phyloP scores from a whole-genome alignment of 345 rosid genomes.

The Gossypium australe region DNA sequence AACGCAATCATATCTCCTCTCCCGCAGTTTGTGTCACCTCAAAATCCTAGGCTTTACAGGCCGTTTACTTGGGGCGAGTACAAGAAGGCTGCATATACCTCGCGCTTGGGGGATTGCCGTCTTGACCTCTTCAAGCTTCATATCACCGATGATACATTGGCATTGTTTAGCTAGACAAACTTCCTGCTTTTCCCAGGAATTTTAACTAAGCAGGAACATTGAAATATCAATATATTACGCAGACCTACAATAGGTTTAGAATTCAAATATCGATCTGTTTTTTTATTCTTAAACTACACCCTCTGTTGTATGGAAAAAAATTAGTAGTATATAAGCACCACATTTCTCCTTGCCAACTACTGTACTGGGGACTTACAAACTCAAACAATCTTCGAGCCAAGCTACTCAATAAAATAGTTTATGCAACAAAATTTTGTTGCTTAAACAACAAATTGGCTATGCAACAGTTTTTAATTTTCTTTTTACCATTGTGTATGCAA shows the following conservation, averaged over 20 bases:
- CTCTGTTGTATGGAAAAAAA: too few relatives aligned
- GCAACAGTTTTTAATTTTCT: too few relatives aligned
- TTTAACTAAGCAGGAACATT: not conserved
- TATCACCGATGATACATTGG: conserved; percentile 1
- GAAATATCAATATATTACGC: not conserved
- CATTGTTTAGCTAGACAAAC: not conserved
- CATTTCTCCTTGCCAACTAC: too few relatives aligned
- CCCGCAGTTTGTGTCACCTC: conserved; percentile 49
- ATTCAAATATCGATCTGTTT: too few relatives aligned
- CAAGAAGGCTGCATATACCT: conserved; percentile 68
- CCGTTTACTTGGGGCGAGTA: conserved; percentile 83
- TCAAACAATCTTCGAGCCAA: too few relatives aligned
- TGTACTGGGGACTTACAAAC: too few relatives aligned
- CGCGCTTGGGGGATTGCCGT: conserved; percentile 24
- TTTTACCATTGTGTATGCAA: too few relatives aligned
- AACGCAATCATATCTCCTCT: conserved; percentile 47
- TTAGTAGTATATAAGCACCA: too few relatives aligned
- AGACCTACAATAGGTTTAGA: not conserved
- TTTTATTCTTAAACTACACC: too few relatives aligned
- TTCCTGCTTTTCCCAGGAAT: not conserved
- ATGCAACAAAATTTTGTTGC: too few relatives aligned
- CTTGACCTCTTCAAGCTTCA: conserved; percentile 53
- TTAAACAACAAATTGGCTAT: too few relatives aligned
- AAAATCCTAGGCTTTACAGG: conserved; percentile 42
- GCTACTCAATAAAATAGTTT: too few relatives aligned